A percentile compares a stretch with the other conserved stretches of the same genome.
Conservation (phyloP, 176 grass and related monocot genomes). For the Secale cereale region DNA sequence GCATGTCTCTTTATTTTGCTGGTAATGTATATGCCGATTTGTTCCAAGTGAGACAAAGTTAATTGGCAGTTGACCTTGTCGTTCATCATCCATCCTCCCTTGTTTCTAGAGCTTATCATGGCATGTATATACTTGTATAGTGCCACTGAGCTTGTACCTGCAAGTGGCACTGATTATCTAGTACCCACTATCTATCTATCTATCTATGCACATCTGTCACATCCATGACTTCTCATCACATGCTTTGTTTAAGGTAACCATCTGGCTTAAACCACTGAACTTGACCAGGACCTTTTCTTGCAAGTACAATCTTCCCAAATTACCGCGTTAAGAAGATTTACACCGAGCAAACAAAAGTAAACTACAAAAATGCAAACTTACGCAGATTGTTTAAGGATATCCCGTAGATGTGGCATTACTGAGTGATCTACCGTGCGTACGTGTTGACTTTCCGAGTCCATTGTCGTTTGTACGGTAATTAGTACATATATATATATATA, state of each 20-base stretch:
- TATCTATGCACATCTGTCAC: neutral
- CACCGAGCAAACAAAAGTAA: too few relatives aligned
- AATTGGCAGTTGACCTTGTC: slow-evolving; percentile 12
- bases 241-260: neutral
- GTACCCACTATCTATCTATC: slow-evolving; percentile 10
- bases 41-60: neutral
- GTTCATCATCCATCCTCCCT: neutral
- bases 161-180: slow-evolving; percentile 1
- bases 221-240: neutral
- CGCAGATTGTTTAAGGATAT: too few relatives aligned
- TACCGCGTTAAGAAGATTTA: neutral
- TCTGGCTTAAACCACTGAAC: neutral
- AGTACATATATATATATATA: too few relatives aligned
- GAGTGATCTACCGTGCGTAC: too few relatives aligned
- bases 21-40: neutral
- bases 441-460: neutral
- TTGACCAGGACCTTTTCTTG: neutral
- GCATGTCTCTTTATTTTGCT: neutral
- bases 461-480: neutral
- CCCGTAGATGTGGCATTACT: too few relatives aligned
- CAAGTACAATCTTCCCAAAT: neutral
- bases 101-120: neutral
- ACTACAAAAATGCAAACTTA: too few relatives aligned
- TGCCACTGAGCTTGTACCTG: neutral
- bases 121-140: neutral